Percentiles rank a stretch among this genome's conserved stretches.
phyloP scores from a whole-genome alignment of 1,284 basidiomycete species.

The Sphaerobolus stellatus region DNA sequence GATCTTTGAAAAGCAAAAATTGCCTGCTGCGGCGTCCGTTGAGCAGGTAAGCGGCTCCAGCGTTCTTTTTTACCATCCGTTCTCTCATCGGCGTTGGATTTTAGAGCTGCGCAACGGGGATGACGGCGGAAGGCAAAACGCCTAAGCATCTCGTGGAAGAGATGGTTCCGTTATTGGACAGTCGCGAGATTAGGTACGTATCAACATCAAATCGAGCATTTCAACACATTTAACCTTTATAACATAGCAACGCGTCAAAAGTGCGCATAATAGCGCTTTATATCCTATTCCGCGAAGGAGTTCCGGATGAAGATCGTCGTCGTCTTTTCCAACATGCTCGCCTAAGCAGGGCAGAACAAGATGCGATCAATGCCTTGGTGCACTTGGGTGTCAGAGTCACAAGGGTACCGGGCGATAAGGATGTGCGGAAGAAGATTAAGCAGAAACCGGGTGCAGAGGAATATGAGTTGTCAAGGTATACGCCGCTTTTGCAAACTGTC shows the following conservation, averaged over 20 bases:
- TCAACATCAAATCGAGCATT: slow-evolving; percentile 5
- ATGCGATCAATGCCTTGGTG: slow-evolving; percentile 87
- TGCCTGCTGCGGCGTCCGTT: slow-evolving; percentile 85
- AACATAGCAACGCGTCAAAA: slow-evolving; percentile 79
- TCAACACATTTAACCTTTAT: not conserved
- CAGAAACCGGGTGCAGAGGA: slow-evolving; percentile 74
- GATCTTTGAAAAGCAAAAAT: slow-evolving; percentile 85
- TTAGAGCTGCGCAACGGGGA: slow-evolving; percentile 88
- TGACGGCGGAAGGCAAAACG: slow-evolving; percentile 84
- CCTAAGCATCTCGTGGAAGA: slow-evolving; percentile 95
- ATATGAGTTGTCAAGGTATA: slow-evolving; percentile 94
- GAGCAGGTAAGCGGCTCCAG: slow-evolving; percentile 70
- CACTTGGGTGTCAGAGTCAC: slow-evolving; percentile 84
- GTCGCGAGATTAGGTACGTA: slow-evolving; percentile 74
- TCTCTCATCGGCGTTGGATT: not conserved
- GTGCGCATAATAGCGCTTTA: slow-evolving; percentile 96
- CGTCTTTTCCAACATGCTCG: slow-evolving; percentile 97
- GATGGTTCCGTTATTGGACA: slow-evolving; percentile 96
- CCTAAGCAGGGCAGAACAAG: slow-evolving; percentile 86
- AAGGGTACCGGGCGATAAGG: slow-evolving; percentile 76
- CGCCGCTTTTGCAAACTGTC: slow-evolving; percentile 82
- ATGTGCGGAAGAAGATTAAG: slow-evolving; percentile 75
- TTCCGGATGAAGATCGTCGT: slow-evolving; percentile 95
- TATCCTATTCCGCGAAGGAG: slow-evolving; percentile 93
- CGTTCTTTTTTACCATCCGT: not conserved